phyloP scores from a whole-genome alignment of 2,329 filamentous ascomycete species.

The Gnomoniopsis smithogilvyi region DNA sequence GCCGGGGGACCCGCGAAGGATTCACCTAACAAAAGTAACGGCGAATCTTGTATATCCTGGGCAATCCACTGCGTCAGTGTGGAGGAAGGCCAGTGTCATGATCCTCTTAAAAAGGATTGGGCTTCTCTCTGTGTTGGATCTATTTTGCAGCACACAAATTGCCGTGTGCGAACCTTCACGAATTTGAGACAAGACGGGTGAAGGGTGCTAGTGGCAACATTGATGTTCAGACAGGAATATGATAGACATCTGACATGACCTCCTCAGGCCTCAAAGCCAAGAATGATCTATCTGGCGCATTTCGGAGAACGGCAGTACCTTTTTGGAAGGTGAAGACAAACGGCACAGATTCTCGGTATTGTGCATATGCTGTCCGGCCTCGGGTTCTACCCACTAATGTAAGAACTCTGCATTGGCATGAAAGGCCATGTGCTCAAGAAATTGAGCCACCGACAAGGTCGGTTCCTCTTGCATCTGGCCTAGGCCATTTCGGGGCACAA shows the following conservation, averaged over 20 bases:
- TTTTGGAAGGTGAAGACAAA: background rate
- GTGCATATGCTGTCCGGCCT: background rate
- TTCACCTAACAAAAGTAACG: background rate
- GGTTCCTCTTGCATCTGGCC: background rate
- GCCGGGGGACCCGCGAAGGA: background rate
- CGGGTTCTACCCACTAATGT: too few relatives aligned
- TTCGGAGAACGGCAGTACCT: background rate
- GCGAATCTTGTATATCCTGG: background rate
- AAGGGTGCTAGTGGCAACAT: background rate
- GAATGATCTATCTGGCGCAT: background rate
- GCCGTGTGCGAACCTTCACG: too few relatives aligned
- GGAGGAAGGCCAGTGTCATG: background rate
- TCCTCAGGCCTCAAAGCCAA: background rate
- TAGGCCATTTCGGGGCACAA: background rate
- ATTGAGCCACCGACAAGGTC: background rate
- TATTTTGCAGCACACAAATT: background rate
- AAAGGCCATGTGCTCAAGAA: background rate
- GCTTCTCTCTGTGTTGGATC: background rate
- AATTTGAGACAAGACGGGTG: too few relatives aligned
- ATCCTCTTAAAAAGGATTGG: background rate
- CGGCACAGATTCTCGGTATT: background rate
- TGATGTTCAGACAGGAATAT: too few relatives aligned
- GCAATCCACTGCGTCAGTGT: background rate
- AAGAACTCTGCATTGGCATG: background rate
- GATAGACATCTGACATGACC: too few relatives aligned